Base-by-base conservation (phyloP, 352 stramenopile species). In the Globisporangium camurandrum region DNA sequence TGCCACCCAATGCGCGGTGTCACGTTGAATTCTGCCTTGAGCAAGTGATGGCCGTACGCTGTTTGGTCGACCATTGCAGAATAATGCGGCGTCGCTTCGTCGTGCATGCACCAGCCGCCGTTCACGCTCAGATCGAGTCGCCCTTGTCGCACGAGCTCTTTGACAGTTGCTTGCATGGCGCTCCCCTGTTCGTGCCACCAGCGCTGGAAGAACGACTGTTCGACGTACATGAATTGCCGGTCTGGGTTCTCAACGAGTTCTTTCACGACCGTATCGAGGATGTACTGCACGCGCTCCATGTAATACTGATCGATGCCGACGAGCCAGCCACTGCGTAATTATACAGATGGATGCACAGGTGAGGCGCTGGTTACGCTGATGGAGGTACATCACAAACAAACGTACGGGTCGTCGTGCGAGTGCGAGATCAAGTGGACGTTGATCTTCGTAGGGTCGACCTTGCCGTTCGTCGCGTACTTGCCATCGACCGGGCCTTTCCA, bases 11-110 rank as follows among this genome's bases (percentile, higher is more conserved):
- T 97, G n/a, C 75, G 92, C 11, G 97, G 96, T 40, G 90, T 89
- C 17, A 92, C 69, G 42, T 90, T 85, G 56, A 99, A 97, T 64
- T 98, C 88, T 24, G 88, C 58, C 52, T 87, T 84, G 34, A 99
- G 72, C 59, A 99, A 95, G 17, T 83, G 59, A 64, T 99, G 96
- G 9, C 97, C 97, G 43, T 98, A 89, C 16, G 95, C 96, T 4
- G 95, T 99, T 66, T 99, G 94, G 76, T 99, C 96, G 53, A 99
- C 85, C 93, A 99, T 99, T 22, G 88, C 95, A 27, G 96, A 93
- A 62, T 96, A 99, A 71, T 98, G 93, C 37, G 95, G 78, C 14
- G 86, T 83, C 4, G 96, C 97, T 62, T 99, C 97, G 66, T 99
- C 97, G 57, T 99, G 95, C 97, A 99, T 99, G 66, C 83, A 96